phyloP scores from a whole-genome alignment of 2,329 filamentous ascomycete genomes.

The Diaporthe sp. region DNA sequence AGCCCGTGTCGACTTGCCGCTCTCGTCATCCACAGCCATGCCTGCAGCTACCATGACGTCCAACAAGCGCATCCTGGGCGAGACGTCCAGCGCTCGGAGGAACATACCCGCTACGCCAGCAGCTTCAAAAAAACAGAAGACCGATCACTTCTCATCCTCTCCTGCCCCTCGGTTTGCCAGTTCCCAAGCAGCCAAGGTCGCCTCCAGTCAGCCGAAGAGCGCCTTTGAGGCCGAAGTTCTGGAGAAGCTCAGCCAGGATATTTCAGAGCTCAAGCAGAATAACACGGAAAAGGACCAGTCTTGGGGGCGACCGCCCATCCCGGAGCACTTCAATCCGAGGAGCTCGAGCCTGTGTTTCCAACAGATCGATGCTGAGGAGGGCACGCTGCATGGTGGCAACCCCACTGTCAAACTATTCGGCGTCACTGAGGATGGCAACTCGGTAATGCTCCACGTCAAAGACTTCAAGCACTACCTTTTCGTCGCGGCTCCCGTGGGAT shows the following conservation, averaged over 20 bases:
- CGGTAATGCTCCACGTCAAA: slow-evolving; percentile 93
- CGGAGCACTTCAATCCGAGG: slow-evolving; percentile 65
- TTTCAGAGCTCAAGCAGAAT: slow-evolving; percentile 84
- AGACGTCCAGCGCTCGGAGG: slow-evolving; percentile 74
- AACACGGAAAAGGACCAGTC: slow-evolving; percentile 95
- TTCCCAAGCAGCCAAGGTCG: slow-evolving; percentile 74
- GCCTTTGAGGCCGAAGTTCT: slow-evolving; percentile 94
- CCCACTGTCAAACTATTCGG: slow-evolving; percentile 93
- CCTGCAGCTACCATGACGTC: slow-evolving; percentile 64
- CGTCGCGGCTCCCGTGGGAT: slow-evolving; percentile 86
- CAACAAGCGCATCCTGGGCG: slow-evolving; percentile 80
- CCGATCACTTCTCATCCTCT: slow-evolving; percentile 73
- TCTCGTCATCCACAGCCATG: slow-evolving; percentile 54
- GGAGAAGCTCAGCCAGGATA: slow-evolving; percentile 96
- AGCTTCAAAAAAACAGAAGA: slow-evolving; percentile 83
- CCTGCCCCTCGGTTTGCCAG: slow-evolving; percentile 71
- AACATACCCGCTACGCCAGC: slow-evolving; percentile 71
- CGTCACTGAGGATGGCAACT: slow-evolving; percentile 86
- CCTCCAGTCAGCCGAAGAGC: slow-evolving; percentile 87
- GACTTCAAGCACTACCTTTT: slow-evolving; percentile 98
- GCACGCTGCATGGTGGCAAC: slow-evolving; percentile 80
- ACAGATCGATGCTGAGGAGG: slow-evolving; percentile 95
- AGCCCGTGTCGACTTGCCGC: slow-evolving; percentile 22
- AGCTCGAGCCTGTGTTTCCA: slow-evolving; percentile 87
- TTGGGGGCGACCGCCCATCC: slow-evolving; percentile 77